A percentile compares a stretch with the other conserved stretches of the same genome.
phyloP scores from a whole-genome alignment of 2,329 filamentous ascomycete genomes.

The Fusarium longipes region DNA sequence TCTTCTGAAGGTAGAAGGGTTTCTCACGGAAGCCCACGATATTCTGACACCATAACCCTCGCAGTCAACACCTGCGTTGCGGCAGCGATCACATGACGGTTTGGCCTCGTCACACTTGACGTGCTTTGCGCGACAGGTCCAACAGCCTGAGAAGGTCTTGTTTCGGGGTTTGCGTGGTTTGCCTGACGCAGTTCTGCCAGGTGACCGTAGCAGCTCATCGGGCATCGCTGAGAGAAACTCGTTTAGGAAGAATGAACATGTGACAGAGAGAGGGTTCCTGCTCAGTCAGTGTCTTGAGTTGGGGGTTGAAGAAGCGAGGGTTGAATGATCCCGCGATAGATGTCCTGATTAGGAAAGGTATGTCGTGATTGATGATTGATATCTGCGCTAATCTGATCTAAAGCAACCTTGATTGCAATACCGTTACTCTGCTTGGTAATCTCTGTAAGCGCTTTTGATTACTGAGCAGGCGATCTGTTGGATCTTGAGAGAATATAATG shows the following conservation, averaged over 20 bases:
- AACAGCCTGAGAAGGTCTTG: conserved; percentile 45
- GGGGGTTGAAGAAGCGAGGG: conserved; percentile 3
- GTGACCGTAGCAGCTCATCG: conserved; percentile 11
- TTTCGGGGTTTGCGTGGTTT: conserved; percentile 41
- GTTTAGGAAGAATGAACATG: not conserved
- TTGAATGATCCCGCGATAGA: conserved; percentile 3
- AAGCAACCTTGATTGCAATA: no score
- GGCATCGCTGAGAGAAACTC: conserved; percentile 17
- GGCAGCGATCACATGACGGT: conserved; percentile 39
- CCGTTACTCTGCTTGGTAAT: not conserved
- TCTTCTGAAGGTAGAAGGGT: conserved; percentile 34
- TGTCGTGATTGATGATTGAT: rapidly evolving
- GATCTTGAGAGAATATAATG: not conserved
- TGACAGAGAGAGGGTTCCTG: not conserved
- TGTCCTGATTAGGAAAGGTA: not conserved
- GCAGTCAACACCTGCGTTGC: conserved; percentile 30
- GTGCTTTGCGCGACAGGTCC: conserved; percentile 45
- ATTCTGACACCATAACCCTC: conserved; percentile 42
- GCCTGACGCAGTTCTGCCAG: conserved; percentile 13
- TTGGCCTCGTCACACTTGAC: conserved; percentile 42
- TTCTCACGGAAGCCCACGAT: conserved; percentile 44
- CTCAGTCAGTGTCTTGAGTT: not conserved
- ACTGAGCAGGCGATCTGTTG: not conserved
- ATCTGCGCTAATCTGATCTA: not conserved
- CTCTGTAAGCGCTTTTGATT: rapidly evolving